Evolutionary conservation across 2,329 filamentous ascomycete genomes (phyloP), one percentile per base, ranked within the genome.

Genomic region (Paraphoma sp.): DNA sequence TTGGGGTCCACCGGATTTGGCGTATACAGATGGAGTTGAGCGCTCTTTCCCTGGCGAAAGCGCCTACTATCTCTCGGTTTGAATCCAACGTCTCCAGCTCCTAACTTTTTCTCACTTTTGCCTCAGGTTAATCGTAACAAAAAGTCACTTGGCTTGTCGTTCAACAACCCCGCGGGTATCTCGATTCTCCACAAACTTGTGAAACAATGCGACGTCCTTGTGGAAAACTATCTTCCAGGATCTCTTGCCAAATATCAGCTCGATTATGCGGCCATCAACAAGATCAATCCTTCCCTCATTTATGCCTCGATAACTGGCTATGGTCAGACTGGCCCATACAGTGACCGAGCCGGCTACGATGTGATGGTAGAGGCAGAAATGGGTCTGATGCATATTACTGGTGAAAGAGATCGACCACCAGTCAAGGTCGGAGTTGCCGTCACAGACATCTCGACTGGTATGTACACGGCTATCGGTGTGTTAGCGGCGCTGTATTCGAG

Each of bases 321-420:
- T 70, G 95, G 95, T 1, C 95, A 98, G 76, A 96, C 91, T 0
- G 95, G 95, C 0, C 94, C 95, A 0, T 96, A 95, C 76, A 87
- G 89, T 11, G 86, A 88, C 61, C 86, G 95, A 11, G 93, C 95
- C 1, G 95, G 95, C 8, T 99, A 98, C 82, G 95, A 99, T 77
- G 95, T 99, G 66, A 98, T 99, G 94, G 93, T 99, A 6, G 95
- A 98, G 80, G 95, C 93, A 41, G 95, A 98, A 76, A 95, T 98
- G 81, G 95, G 95, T 1, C 80, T 99, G 53, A 98, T 98, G 95
- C 95, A 99, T 78, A 98, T 99, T 67, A 99, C 95, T 0, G 95
- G 95, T 16, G 87, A 87, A 62, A 84, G 93, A 50, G 90, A 96
- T 66, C 92, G 93, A 0, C 89, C 93, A 1, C 95, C 95, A 0